phyloP scores from a whole-genome alignment of 75 land plant genomes.

The Chamaecyparis obtusa region DNA sequence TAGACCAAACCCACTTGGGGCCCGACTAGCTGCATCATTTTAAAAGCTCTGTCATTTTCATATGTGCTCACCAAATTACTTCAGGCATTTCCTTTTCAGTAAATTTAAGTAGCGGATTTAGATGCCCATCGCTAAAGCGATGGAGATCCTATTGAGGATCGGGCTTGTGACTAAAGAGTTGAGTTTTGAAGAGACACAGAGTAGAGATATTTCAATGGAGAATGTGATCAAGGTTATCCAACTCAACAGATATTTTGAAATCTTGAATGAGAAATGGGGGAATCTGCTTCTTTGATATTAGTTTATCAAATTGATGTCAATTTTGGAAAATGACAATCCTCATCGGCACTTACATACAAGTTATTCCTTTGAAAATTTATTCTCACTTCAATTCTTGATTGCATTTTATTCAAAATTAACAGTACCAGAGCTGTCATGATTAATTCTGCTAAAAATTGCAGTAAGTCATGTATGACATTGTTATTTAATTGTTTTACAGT shows the following conservation, averaged over 20 bases:
- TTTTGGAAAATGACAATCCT: background rate
- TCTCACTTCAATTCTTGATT: background rate
- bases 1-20: too few species aligned
- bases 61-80: too few species aligned
- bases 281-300: conserved; percentile 26
- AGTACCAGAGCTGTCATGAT: background rate
- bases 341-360: background rate
- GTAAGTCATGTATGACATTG: background rate
- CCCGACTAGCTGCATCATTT: too few species aligned
- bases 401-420: background rate
- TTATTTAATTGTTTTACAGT: background rate
- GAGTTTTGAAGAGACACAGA: conserved; percentile 14
- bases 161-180: conserved; percentile 49
- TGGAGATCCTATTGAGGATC: conserved; percentile 52
- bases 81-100: conserved; percentile 59
- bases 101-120: conserved; percentile 75
- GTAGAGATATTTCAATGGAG: background rate
- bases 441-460: background rate
- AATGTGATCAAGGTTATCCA: conserved; percentile 37
- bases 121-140: conserved; percentile 75
- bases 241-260: conserved; percentile 37
- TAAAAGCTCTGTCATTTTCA: too few species aligned
- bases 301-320: background rate
- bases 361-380: background rate
- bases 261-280: conserved; percentile 55